Conservation (phyloP, 192 early-diverging fungal genomes). For the Linnemannia schmuckeri region DNA sequence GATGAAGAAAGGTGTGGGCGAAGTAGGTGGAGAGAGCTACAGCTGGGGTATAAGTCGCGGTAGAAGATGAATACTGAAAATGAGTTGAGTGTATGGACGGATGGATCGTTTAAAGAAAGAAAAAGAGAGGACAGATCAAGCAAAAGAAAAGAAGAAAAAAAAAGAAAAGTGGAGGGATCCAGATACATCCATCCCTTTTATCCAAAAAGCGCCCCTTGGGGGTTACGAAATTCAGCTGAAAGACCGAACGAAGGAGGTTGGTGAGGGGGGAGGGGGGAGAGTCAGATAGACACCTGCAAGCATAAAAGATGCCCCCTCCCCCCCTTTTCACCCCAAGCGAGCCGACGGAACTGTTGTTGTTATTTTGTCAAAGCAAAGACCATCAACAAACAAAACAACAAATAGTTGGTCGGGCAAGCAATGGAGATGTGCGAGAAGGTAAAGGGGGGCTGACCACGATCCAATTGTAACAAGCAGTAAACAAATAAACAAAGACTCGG, state of each 20-base stretch:
- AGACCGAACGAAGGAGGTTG: not conserved
- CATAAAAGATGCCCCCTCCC: not conserved
- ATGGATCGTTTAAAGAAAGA: not conserved
- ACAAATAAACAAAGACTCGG: conserved; percentile 16
- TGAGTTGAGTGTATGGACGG: not conserved
- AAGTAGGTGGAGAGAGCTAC: no score
- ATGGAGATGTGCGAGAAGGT: not conserved
- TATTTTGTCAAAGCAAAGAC: not conserved
- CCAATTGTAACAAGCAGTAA: not conserved
- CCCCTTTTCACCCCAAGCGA: not conserved
- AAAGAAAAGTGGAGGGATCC: not conserved
- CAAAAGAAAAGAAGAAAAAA: not conserved
- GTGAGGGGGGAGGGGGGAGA: not conserved
- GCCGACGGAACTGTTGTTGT: not conserved
- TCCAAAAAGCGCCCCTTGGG: not conserved
- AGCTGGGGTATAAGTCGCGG: no score
- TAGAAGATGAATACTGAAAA: not conserved
- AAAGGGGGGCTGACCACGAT: not conserved
- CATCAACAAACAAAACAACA: not conserved
- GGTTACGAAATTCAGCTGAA: not conserved
- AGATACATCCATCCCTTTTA: not conserved
- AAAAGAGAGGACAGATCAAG: not conserved
- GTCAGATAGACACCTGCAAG: not conserved
- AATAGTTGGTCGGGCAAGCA: not conserved
- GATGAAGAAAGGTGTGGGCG: no score